Evolutionary conservation across 257 asterid genomes (phyloP), one percentile per base, ranked within the genome.

Genomic region (Solanum medicagineum): DNA sequence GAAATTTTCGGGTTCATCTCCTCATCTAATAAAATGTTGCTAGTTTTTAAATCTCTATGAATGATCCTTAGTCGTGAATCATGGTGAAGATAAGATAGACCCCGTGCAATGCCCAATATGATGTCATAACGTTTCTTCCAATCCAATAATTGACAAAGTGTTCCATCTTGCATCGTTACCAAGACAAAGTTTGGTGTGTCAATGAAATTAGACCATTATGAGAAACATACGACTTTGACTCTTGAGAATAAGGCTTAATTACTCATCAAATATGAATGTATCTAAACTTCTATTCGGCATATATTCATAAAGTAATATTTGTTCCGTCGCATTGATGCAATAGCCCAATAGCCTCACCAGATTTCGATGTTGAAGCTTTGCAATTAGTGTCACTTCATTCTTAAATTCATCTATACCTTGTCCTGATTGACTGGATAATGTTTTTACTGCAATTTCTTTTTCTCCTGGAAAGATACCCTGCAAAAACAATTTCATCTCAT

Each of bases 221-320:
- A 45, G n/a, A 73, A 73, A 11, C 11, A 7, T 71, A 45, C 6
- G 11, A 45, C 19, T 6, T 73, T 36, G 42, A 36, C 42, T 3
- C 6, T 36, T 12, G n/a, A 45, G n/a, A 45, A 45, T 73, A 10
- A 19, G 4, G 26, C 4, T 11, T 8, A 29, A 29, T 29, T 29
- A 69, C 89, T 70, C 10, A 88, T 89, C 86, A n/a, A 86, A 86
- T 60, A 86, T 54, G 80, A 84, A 86, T 19, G 26, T 24, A 51
- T 86, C 87, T 45, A 73, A 73, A 73, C 81, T 73, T 73, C 44
- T 73, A 40, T 84, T 84, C 45, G 74, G 83, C 83, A 73, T 71
- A 22, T 84, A 73, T 42, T 84, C 86, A 7, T 84, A 84, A 14
- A 84, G 74, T 73, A 85, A 79, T 20, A 89, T 63, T 6, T 81